phyloP scores from a whole-genome alignment of 805 yeast species.

The Wickerhamomyces ciferrii region DNA sequence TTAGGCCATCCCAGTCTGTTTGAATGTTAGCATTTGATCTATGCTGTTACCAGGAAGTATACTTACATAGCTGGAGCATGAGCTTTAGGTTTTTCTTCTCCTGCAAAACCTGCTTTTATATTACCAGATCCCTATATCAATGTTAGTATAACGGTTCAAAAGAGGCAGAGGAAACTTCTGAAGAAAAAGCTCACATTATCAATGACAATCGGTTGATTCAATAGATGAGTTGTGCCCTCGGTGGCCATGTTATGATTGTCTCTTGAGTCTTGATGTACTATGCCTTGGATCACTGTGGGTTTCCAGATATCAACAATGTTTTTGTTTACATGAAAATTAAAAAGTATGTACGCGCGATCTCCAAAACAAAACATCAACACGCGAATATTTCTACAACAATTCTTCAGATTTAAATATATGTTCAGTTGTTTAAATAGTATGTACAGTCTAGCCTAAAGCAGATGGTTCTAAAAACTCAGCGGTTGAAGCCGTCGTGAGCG shows the following conservation, averaged over 20 bases:
- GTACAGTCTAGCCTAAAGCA: background rate
- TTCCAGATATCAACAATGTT: background rate
- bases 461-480: background rate
- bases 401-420: background rate
- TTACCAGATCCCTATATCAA: constrained; percentile 63
- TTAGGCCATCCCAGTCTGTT: constrained; percentile 69
- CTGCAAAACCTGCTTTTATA: constrained; percentile 88
- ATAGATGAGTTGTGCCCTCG: constrained; percentile 18
- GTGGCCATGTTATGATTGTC: background rate
- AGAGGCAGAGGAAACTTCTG: too few relatives aligned
- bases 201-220: constrained; percentile 72
- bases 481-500: background rate
- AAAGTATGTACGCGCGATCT: background rate
- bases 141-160: constrained; percentile 2
- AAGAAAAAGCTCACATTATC: constrained; percentile 50
- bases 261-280: background rate
- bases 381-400: background rate
- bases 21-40: constrained; percentile 2
- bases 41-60: background rate
- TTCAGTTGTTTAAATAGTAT: background rate
- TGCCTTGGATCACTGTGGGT: background rate
- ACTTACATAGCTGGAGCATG: constrained; percentile 51
- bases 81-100: constrained; percentile 75
- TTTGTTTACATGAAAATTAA: background rate
- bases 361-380: background rate